A percentile compares a stretch with the other conserved stretches of the same genome.
phyloP scores from a whole-genome alignment of 805 yeast genomes.

The Yamadazyma kitorensis region DNA sequence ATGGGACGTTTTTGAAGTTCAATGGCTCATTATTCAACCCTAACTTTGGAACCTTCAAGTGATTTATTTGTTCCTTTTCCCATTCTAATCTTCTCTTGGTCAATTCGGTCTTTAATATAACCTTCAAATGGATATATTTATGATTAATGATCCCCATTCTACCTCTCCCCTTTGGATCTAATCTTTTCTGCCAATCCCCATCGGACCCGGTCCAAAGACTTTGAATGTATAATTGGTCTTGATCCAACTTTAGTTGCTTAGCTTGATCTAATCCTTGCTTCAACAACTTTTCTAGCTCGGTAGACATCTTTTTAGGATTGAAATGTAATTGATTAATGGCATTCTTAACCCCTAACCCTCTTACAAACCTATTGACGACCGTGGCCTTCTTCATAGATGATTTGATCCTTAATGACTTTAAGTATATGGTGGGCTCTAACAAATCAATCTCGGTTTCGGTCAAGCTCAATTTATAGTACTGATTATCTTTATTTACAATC shows the following conservation, averaged over 20 bases:
- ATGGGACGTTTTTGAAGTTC: conserved; percentile 40
- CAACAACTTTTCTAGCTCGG: conserved; percentile 74
- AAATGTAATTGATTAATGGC: conserved; percentile 95
- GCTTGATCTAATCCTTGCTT: conserved; percentile 73
- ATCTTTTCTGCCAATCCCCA: conserved; percentile 66
- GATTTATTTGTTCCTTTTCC: conserved; percentile 52
- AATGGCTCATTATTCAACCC: conserved; percentile 44
- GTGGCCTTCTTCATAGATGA: conserved; percentile 89
- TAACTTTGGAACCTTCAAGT: conserved; percentile 51
- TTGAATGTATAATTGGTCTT: conserved; percentile 64
- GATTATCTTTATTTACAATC: conserved; percentile 42
- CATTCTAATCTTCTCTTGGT: conserved; percentile 59
- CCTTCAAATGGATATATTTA: conserved; percentile 76
- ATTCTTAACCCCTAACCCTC: conserved; percentile 63
- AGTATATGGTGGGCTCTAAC: conserved; percentile 84
- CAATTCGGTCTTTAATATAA: conserved; percentile 65
- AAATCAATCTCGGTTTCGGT: conserved; percentile 66
- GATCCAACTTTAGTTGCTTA: conserved; percentile 52
- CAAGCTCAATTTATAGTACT: conserved; percentile 54
- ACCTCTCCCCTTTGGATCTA: conserved; percentile 88
- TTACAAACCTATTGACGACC: conserved; percentile 69
- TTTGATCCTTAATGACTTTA: conserved; percentile 77
- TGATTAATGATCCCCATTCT: conserved; percentile 77
- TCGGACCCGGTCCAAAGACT: conserved; percentile 93
- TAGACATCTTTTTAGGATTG: conserved; percentile 71